phyloP scores from a whole-genome alignment of 2,329 filamentous ascomycete species.

The Rugonectria rugulosa region DNA sequence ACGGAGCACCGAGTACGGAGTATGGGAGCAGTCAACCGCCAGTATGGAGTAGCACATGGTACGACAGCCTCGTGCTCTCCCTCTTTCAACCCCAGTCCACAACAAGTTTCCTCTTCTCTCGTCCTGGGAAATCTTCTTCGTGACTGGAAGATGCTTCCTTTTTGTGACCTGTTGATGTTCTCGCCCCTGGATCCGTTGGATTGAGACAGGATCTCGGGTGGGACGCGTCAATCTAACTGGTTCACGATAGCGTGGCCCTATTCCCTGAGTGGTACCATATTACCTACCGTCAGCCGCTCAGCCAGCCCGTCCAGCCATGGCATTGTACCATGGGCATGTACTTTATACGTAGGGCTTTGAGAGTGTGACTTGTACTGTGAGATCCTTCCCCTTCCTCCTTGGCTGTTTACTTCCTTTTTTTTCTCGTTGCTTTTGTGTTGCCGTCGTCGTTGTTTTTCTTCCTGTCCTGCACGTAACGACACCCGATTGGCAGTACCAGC shows the following conservation, averaged over 20 bases:
- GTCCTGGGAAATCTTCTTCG: slow-evolving; percentile 6
- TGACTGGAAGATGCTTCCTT: slow-evolving; percentile 22
- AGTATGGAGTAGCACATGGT: not conserved
- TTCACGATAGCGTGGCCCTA: slow-evolving; percentile 11
- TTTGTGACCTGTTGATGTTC: slow-evolving; percentile 14
- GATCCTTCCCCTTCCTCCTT: not conserved
- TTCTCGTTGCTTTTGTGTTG: not conserved
- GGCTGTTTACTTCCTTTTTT: not conserved
- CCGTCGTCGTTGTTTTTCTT: too few species aligned
- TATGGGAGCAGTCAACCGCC: too few species aligned
- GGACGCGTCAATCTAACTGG: slow-evolving; percentile 36
- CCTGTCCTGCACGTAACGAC: too few species aligned
- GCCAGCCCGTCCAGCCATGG: not conserved
- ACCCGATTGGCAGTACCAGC: too few species aligned
- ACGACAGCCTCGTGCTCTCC: slow-evolving; percentile 7
- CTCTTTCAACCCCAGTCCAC: not conserved
- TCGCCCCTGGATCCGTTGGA: slow-evolving; percentile 28
- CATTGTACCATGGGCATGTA: not conserved
- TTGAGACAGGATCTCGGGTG: slow-evolving; percentile 37
- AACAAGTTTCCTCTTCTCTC: not conserved
- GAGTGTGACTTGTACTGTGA: not conserved
- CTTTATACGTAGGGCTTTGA: not conserved
- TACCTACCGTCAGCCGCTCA: too few species aligned
- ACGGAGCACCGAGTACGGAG: too few species aligned
- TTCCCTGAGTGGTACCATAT: not conserved